Evolutionary conservation across 2,329 filamentous ascomycete species (phyloP), one percentile per base, ranked within the genome.

Genomic region (Ophiostoma triangulosporum): DNA sequence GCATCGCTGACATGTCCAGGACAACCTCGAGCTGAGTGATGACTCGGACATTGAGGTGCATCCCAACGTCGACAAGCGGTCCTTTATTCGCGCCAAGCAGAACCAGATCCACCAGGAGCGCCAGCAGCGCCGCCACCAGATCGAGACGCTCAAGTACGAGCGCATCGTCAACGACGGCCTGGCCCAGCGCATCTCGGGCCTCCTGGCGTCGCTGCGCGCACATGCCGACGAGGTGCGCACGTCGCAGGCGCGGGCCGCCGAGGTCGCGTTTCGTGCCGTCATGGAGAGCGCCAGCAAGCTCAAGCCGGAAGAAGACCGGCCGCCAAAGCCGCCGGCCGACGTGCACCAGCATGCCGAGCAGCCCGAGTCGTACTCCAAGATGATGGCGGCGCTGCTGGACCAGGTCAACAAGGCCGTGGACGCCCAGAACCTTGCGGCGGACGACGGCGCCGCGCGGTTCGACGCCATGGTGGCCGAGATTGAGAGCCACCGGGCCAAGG

Each of bases 31-130:
- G 81, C 83, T 98, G 65, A 95, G 88, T 64, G 93, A 98, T 70
- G 93, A 98, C 70, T 96, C 89, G 51, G 93, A 98, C 64, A 84
- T 98, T 63, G 93, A 98, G 72, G 93, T 97, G 51, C 93, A 98
- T 69, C 93, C 93, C 57, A 98, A 98, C 66, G 93, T 98, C 66
- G 93, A 98, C 73, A 98, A 98, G 70, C 81, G 85, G 51, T 97
- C 91, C 57, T 98, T 98, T 70, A 98, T 98, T 68, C 88, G 91
- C 60, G 94, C 93, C 60, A 98, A 98, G 72, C 93, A 97, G 73
- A 85, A 83, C 62, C 90, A 98, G 71, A 98, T 98, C 63, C 93
- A 98, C 68, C 82, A 90, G 64, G 85, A 96, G 66, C 84, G 93
- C 53, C 76, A 83, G 60, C 85, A 94, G 63, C 84, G 93, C 54